Evolutionary conservation across 148 eudicot species (phyloP).

Genomic region (Arctostaphylos glauca): DNA sequence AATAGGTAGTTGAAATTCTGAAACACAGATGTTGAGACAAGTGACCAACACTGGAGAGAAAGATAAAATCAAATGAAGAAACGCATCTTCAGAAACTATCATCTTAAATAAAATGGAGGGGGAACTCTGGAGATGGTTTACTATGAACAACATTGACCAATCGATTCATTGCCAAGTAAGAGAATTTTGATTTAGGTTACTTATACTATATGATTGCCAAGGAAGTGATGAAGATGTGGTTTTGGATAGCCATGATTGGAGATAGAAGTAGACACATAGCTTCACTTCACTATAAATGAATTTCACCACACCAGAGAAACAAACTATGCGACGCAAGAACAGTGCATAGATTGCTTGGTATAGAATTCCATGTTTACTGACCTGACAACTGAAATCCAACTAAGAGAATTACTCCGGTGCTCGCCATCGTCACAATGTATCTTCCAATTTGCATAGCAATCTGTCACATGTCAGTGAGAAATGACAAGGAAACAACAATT

Average conservation of each 20-base stretch:
- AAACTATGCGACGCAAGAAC: neutral
- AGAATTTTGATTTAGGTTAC: neutral
- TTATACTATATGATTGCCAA: neutral
- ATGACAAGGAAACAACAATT: neutral
- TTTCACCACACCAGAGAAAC: neutral
- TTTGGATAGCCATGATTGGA: neutral
- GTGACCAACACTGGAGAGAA: neutral
- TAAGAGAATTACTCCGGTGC: constrained; percentile 59
- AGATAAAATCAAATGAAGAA: neutral
- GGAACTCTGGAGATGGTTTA: neutral
- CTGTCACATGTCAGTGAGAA: constrained; percentile 24
- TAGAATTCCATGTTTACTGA: constrained; percentile 11
- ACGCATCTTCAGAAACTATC: neutral
- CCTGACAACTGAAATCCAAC: constrained; percentile 57
- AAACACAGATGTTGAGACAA: neutral
- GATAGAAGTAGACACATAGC: neutral
- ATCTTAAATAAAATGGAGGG: neutral
- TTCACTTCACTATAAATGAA: neutral
- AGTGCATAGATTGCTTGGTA: neutral
- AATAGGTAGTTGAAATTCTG: neutral
- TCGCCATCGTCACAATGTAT: constrained; percentile 71
- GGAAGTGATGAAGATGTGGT: neutral
- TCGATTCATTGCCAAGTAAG: neutral
- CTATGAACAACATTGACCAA: neutral
- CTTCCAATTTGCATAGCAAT: constrained; percentile 63